Percentiles rank a stretch among this genome's conserved stretches.
Evolutionary conservation across 352 stramenopile species (phyloP).

Genomic region (Saprolegnia diclina): DNA sequence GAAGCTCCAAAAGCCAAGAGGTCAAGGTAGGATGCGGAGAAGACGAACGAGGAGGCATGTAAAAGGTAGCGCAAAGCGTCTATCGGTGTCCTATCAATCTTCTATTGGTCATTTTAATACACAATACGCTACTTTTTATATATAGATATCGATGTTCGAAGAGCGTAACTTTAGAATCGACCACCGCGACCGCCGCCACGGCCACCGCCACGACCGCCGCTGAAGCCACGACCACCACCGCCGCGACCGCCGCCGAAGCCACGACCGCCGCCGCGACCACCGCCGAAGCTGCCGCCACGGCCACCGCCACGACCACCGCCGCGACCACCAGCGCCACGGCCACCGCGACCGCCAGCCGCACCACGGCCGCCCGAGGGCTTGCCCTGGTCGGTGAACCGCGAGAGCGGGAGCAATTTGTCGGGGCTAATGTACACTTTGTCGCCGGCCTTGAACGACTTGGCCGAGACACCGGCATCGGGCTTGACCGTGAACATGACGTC

Average conservation of each 20-base stretch:
- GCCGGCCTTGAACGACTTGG: constrained; percentile 93
- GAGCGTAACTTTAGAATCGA: constrained; percentile 25
- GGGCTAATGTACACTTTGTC: constrained; percentile 97
- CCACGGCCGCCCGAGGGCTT: constrained; percentile 44
- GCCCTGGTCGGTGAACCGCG: constrained; percentile 92
- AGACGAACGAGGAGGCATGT: too few species aligned
- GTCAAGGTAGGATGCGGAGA: too few species aligned
- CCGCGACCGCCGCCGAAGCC: constrained; percentile 39
- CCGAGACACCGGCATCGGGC: constrained; percentile 90
- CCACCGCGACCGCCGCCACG: constrained; percentile 30
- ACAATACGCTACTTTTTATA: constrained; percentile 15
- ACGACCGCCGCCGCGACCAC: constrained; percentile 34
- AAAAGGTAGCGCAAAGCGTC: too few species aligned
- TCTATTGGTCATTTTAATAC: constrained; percentile 24
- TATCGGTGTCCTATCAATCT: constrained; percentile 15
- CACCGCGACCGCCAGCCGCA: constrained; percentile 32
- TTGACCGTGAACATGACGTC: constrained; percentile 97
- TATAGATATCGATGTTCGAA: constrained; percentile 6
- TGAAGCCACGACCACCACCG: constrained; percentile 29
- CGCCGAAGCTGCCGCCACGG: constrained; percentile 42
- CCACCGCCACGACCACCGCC: constrained; percentile 38
- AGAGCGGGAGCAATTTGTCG: constrained; percentile 95
- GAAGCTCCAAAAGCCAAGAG: too few species aligned
- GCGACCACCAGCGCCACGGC: constrained; percentile 31
- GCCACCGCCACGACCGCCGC: constrained; percentile 25